phyloP scores from a whole-genome alignment of 441 rosid genomes.

The Populus hybrid region DNA sequence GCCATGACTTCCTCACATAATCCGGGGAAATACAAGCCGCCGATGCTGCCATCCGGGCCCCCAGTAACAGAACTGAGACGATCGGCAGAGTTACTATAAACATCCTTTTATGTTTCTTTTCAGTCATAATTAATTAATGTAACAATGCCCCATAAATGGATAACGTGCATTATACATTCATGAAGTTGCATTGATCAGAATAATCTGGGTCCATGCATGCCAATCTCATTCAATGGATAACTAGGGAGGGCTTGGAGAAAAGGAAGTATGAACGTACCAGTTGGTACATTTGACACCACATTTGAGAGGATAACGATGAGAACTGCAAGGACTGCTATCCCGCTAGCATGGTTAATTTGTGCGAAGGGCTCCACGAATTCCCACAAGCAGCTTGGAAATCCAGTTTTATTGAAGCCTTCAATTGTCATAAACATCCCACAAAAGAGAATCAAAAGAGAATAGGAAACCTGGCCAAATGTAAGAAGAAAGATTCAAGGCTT shows the following conservation, averaged over 20 bases:
- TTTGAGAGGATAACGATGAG: constrained; percentile 68
- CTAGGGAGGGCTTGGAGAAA: constrained; percentile 34
- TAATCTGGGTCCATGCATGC: background rate
- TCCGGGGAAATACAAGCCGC: constrained; percentile 46
- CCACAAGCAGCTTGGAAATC: constrained; percentile 73
- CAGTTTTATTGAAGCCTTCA: constrained; percentile 76
- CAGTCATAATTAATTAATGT: background rate
- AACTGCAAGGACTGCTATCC: constrained; percentile 42
- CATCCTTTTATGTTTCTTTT: background rate
- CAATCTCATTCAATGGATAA: background rate
- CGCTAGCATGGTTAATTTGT: constrained; percentile 16
- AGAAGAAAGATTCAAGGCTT: background rate
- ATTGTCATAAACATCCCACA: constrained; percentile 92
- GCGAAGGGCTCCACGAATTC: constrained; percentile 68
- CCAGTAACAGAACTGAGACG: constrained; percentile 59
- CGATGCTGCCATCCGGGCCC: constrained; percentile 65
- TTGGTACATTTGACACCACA: constrained; percentile 79
- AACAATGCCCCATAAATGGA: background rate
- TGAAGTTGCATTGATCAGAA: background rate
- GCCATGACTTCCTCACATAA: constrained; percentile 75
- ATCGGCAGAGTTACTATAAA: background rate
- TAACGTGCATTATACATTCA: background rate
- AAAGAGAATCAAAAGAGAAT: constrained; percentile 72
- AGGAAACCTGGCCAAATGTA: constrained; percentile 56
- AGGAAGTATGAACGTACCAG: constrained; percentile 44